Evolutionary conservation across 768 basidiomycete species (phyloP), one percentile per base, ranked within the genome.

Genomic region (Lentinula boryana): DNA sequence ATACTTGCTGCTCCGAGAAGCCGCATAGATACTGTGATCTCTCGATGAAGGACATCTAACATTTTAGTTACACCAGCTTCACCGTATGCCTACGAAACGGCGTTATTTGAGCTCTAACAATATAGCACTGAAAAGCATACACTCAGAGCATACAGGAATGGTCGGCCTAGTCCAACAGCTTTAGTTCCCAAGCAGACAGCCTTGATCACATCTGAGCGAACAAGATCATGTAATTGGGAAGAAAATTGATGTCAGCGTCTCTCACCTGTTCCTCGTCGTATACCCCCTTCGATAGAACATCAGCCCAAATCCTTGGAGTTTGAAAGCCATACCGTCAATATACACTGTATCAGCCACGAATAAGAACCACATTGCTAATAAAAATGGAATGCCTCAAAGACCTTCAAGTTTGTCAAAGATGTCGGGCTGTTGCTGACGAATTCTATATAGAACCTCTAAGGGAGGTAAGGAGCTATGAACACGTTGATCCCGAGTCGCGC

Each of bases 101-200:
- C 18, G 27, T 13, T 2, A 10, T 4, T 32, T 33, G 27, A 27
- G 0, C 9, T 15, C 50, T 35, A 5, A 50, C 27, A 41, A 27
- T 27, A 3, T 27, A 27, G 27, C 27, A 27, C 27, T 27, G 27
- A 27, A 27, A 27, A 27, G 67, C 82, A 68, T 72, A 91, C 90
- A 67, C 89, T 89, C 73, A 91, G 88, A 1, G 89, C 93, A 67
- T 90, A 97, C 12, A 97, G 78, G 78, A 95, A 91, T 12, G 89
- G 80, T 13, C 95, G 79, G 1, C 95, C 95, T 33, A 97, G 74
- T 5, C 95, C 94, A 10, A 95, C 91, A 7, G 88, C 91, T 63
- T 74, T 87, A 2, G 95, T 94, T 9, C 95, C 95, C 9, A 97
- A 78, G 69, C 93, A 95, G 10, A 96, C 74, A 0, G 94, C 94